Conservation (phyloP, 306 rosid species). For the Mimosa bimucronata region DNA sequence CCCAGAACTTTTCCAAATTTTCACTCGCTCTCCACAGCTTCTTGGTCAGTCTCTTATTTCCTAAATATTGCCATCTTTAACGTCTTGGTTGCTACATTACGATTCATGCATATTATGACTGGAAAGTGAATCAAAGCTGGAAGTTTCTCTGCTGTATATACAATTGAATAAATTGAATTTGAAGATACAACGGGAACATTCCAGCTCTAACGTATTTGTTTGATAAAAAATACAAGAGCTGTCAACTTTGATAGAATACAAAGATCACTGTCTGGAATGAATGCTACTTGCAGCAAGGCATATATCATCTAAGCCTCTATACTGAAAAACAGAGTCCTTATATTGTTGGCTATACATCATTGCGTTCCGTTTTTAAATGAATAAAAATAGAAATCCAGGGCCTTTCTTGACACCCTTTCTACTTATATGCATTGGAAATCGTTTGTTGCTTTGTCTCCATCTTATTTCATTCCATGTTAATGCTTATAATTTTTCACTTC, state of each 20-base stretch:
- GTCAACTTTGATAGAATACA: not conserved
- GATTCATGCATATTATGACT: not conserved
- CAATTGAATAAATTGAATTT: no score
- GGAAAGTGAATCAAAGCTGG: not conserved
- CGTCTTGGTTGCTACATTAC: no score
- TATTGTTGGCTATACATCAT: not conserved
- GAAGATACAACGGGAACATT: not conserved
- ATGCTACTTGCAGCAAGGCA: not conserved
- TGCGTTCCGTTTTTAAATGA: not conserved
- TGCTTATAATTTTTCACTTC: slow-evolving; percentile 22
- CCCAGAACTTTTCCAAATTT: no score
- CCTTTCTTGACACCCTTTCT: not conserved
- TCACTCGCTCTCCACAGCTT: no score
- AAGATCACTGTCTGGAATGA: not conserved
- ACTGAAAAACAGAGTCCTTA: not conserved
- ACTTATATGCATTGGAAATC: not conserved
- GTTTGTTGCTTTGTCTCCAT: not conserved
- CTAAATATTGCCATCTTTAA: no score
- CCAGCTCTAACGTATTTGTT: not conserved
- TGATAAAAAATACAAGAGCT: not conserved
- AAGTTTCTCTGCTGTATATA: not conserved
- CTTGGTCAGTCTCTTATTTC: no score
- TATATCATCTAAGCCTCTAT: not conserved
- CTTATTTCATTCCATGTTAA: not conserved
- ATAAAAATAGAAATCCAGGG: not conserved